These are phyloP conservation scores for Triticum urartu DNA, from an alignment of 176 grass and related monocot genomes.

Conservation along the genomic window DNA sequence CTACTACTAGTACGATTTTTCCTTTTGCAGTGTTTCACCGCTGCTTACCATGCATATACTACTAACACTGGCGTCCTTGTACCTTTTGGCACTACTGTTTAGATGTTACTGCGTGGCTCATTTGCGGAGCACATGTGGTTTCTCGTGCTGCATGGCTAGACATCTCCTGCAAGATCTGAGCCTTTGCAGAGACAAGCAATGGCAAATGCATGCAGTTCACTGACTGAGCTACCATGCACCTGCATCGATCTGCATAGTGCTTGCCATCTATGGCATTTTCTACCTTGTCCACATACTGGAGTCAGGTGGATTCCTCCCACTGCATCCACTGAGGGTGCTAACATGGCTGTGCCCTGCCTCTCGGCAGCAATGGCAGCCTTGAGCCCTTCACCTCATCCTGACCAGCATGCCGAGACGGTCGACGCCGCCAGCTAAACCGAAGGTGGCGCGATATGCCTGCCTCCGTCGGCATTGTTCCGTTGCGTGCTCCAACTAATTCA, in stretches of 20 bases:
- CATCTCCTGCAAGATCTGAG: conserved; percentile 51
- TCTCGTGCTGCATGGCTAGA: conserved; percentile 17
- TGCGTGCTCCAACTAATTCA: neutral
- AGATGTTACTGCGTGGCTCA: conserved; percentile 35
- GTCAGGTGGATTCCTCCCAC: conserved; percentile 49
- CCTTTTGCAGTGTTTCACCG: neutral
- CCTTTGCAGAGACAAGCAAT: conserved; percentile 13
- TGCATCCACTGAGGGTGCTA: conserved; percentile 24
- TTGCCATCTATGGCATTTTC: conserved; percentile 43
- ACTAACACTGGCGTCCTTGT: neutral
- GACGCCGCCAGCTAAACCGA: conserved; percentile 33
- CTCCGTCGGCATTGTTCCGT: neutral
- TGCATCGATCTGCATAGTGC: conserved; percentile 47
- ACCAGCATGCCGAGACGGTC: neutral
- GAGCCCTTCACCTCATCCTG: conserved; percentile 39
- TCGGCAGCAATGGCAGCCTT: conserved; percentile 45
- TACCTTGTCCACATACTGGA: conserved; percentile 48
- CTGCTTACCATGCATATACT: conserved; percentile 10
- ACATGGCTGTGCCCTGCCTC: conserved; percentile 38
- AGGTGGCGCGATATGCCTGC: neutral
- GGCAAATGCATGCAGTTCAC: conserved; percentile 18
- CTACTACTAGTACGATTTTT: neutral
- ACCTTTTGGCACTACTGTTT: conserved; percentile 35
- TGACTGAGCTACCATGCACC: neutral
- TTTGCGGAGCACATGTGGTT: neutral